Percentiles rank a stretch among this genome's conserved stretches.
phyloP scores from a whole-genome alignment of 2,329 filamentous ascomycete genomes.

The Truncatella angustata region DNA sequence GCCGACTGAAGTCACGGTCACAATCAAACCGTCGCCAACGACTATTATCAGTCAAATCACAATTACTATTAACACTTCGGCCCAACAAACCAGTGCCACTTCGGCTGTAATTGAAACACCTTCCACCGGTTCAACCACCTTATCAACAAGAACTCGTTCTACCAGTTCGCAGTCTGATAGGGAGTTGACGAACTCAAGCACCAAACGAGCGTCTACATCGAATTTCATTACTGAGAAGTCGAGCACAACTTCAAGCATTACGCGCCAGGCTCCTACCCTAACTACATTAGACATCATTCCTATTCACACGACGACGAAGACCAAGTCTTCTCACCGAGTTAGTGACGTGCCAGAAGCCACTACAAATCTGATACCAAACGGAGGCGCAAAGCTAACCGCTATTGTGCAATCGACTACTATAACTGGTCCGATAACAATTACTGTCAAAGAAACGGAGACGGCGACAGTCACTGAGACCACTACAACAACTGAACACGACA shows the following conservation, averaged over 20 bases:
- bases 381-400: slow-evolving; percentile 7
- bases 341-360: background rate
- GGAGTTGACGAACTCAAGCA: background rate
- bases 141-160: slow-evolving; percentile 18
- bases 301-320: background rate
- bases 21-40: slow-evolving; percentile 19
- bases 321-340: background rate
- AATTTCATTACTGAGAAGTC: slow-evolving; percentile 13
- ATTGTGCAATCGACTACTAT: background rate
- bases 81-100: background rate
- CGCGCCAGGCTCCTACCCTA: background rate
- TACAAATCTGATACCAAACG: background rate
- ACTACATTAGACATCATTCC: slow-evolving; percentile 9
- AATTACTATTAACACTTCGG: slow-evolving; percentile 11
- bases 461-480: slow-evolving; percentile 18
- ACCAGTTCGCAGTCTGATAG: slow-evolving; percentile 8
- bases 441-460: slow-evolving; percentile 21
- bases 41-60: slow-evolving; percentile 21
- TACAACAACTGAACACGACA: slow-evolving; percentile 15
- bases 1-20: slow-evolving; percentile 16
- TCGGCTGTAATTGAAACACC: slow-evolving; percentile 12
- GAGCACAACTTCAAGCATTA: slow-evolving; percentile 8
- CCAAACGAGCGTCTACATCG: slow-evolving; percentile 1
- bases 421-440: slow-evolving; percentile 13
- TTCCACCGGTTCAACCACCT: slow-evolving; percentile 16